Percentiles rank a stretch among this genome's conserved stretches.
Evolutionary conservation across 768 basidiomycete species (phyloP).

Genomic region (Xerocomellus chrysenteron): DNA sequence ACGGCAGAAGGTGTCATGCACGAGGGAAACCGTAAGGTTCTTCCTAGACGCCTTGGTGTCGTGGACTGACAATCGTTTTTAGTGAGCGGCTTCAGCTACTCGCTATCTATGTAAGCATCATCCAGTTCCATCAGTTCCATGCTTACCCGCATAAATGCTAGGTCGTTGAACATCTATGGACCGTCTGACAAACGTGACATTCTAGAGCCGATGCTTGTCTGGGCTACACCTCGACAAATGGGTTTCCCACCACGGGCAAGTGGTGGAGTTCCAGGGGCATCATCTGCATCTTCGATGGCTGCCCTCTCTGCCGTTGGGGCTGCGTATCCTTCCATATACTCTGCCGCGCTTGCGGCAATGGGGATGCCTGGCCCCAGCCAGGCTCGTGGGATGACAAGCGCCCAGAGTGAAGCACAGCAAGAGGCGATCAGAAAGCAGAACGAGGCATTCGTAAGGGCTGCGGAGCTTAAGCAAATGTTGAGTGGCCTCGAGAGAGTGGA

Average conservation of each 20-base stretch:
- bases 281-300: conserved; percentile 17
- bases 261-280: conserved; percentile 12
- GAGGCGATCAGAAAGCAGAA: conserved; percentile 29
- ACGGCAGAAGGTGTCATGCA: conserved; percentile 69
- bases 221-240: conserved; percentile 71
- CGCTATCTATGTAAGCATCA: conserved; percentile 57
- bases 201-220: conserved; percentile 65
- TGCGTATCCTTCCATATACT: conserved; percentile 12
- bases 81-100: conserved; percentile 51
- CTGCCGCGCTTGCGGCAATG: conserved; percentile 17
- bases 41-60: not conserved
- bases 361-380: conserved; percentile 24
- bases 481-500: conserved; percentile 71
- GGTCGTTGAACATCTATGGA: conserved; percentile 72
- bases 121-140: not conserved
- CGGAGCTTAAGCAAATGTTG: conserved; percentile 65
- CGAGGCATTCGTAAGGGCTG: conserved; percentile 58
- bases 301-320: conserved; percentile 15
- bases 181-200: conserved; percentile 54
- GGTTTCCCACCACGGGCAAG: conserved; percentile 44
- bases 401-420: conserved; percentile 37
- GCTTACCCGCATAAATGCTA: conserved; percentile 26
- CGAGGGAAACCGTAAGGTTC: conserved; percentile 61
- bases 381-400: conserved; percentile 2
- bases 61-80: conserved; percentile 3